Percentiles rank a stretch among this genome's conserved stretches.
Evolutionary conservation across 163 green algal species (phyloP).

Genomic region (Volvox carteri): DNA sequence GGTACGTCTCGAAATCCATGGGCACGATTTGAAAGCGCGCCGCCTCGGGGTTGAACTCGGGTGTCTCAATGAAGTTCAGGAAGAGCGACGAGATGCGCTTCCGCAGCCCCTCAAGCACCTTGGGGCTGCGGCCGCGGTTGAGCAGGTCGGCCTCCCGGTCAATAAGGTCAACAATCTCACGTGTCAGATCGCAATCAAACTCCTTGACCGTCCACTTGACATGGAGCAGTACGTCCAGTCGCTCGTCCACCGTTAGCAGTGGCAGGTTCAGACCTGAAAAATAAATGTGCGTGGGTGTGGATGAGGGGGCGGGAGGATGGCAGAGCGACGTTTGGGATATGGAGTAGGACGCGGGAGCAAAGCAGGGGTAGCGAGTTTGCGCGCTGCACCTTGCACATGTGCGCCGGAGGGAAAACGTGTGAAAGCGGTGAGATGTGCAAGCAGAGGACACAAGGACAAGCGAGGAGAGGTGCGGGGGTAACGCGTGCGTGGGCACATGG

Average conservation of each 20-base stretch:
- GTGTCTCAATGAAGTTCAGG: slow-evolving; percentile 86
- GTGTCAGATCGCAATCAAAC: slow-evolving; percentile 86
- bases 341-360: neutral
- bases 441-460: no score
- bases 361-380: neutral
- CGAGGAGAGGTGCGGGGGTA: no score
- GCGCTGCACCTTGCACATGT: no score
- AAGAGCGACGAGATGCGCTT: slow-evolving; percentile 82
- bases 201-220: slow-evolving; percentile 90
- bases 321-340: neutral
- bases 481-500: no score
- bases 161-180: slow-evolving; percentile 89
- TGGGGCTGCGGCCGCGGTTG: slow-evolving; percentile 80
- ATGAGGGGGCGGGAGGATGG: neutral
- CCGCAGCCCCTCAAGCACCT: slow-evolving; percentile 83
- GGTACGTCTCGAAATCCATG: slow-evolving; percentile 68
- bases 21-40: slow-evolving; percentile 66
- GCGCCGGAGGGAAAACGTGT: no score
- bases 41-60: slow-evolving; percentile 82
- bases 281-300: no score
- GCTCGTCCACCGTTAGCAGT: slow-evolving; percentile 80
- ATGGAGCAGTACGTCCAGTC: slow-evolving; percentile 90
- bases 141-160: slow-evolving; percentile 91
- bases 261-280: slow-evolving; percentile 69
- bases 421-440: no score